phyloP scores from a whole-genome alignment of 2,329 filamentous ascomycete species.

The Fusarium napiforme region DNA sequence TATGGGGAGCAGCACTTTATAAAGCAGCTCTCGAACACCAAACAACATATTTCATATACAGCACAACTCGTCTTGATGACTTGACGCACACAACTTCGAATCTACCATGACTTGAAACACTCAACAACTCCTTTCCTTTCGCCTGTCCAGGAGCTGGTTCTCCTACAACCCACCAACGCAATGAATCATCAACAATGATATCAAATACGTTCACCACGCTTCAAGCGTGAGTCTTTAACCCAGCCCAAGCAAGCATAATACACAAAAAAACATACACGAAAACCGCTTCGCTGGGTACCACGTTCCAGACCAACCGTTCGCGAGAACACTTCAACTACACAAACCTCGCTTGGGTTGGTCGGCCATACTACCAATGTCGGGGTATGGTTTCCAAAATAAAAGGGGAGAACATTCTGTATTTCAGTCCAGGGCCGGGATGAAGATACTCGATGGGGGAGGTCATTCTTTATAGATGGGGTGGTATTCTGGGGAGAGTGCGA shows the following conservation, averaged over 20 bases:
- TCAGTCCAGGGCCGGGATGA: background rate
- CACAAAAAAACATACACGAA: background rate
- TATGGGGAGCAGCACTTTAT: background rate
- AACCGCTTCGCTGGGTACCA: slow-evolving; percentile 30
- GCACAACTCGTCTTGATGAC: background rate
- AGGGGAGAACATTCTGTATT: slow-evolving; percentile 6
- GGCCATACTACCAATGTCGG: slow-evolving; percentile 24
- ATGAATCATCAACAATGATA: background rate
- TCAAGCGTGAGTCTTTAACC: slow-evolving; percentile 17
- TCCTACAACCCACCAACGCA: slow-evolving; percentile 3
- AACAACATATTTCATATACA: background rate
- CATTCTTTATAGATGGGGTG: slow-evolving; percentile 20
- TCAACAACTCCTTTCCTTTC: background rate
- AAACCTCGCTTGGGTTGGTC: slow-evolving; percentile 14
- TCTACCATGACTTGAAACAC: background rate
- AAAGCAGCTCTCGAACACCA: background rate
- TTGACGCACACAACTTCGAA: background rate
- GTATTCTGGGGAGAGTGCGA: background rate
- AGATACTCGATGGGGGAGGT: slow-evolving; percentile 10
- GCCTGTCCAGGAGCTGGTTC: slow-evolving; percentile 19
- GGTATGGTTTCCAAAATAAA: slow-evolving; percentile 10
- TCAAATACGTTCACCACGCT: slow-evolving; percentile 32
- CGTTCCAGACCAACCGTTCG: slow-evolving; percentile 27
- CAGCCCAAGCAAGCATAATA: slow-evolving; percentile 2
- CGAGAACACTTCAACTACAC: background rate